Percentiles rank a stretch among this genome's conserved stretches.
These are phyloP conservation scores for Setaria viridis DNA, from an alignment of 202 grass and related monocot genomes.

Conservation along the genomic window DNA sequence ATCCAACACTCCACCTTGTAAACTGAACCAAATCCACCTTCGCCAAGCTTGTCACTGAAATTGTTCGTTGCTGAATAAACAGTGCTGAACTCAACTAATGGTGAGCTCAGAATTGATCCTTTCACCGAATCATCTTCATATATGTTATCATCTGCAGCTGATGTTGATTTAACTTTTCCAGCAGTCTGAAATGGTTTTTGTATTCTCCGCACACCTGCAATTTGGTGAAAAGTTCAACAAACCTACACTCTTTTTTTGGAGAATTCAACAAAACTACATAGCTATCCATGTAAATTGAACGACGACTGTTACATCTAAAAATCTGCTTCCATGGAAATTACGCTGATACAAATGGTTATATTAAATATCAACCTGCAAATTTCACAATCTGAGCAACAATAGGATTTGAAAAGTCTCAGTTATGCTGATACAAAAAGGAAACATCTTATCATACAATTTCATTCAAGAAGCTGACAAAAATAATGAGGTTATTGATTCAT, in stretches of 20 bases:
- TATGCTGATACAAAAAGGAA: not conserved
- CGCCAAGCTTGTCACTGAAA: conserved; percentile 68
- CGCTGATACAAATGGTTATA: not conserved
- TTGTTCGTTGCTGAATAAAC: conserved; percentile 62
- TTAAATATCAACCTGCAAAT: not conserved
- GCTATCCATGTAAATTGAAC: not conserved
- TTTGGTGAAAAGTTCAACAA: not conserved
- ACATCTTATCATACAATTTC: not conserved
- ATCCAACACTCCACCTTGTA: conserved; percentile 61
- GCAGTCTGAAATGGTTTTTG: not conserved
- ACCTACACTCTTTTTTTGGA: not conserved
- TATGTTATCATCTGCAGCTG: conserved; percentile 35
- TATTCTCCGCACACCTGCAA: conserved; percentile 21
- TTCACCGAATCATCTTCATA: conserved; percentile 41
- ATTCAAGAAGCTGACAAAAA: not conserved
- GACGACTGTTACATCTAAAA: not conserved
- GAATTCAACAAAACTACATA: not conserved
- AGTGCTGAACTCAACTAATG: conserved; percentile 57
- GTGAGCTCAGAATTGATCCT: conserved; percentile 39
- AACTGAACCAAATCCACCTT: conserved; percentile 83
- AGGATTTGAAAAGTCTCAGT: not conserved
- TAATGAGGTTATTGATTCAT: not conserved
- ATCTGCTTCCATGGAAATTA: conserved; percentile 7
- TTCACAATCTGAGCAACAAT: not conserved
- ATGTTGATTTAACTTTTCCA: conserved; percentile 35